Conservation (phyloP, 75 land plant species). For the Isoetes taiwanensis region DNA sequence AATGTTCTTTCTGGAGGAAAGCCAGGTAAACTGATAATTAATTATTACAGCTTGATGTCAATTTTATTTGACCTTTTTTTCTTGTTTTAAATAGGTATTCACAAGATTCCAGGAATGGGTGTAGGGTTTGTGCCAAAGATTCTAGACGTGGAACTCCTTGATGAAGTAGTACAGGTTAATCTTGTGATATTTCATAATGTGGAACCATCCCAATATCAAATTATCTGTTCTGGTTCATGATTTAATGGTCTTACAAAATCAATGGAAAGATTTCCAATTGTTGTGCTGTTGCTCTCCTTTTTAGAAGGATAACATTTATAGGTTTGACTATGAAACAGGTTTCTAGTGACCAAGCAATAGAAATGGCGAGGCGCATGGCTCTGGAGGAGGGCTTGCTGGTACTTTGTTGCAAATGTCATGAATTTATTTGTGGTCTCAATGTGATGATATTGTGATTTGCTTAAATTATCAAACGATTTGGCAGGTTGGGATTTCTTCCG, state of each 20-base stretch:
- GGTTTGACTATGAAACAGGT: too few relatives aligned
- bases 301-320: too few relatives aligned
- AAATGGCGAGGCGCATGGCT: slow-evolving; percentile 36
- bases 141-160: slow-evolving; percentile 57
- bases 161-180: slow-evolving; percentile 56
- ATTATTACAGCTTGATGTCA: not conserved
- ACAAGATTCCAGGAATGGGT: slow-evolving; percentile 7
- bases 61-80: not conserved
- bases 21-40: slow-evolving; percentile 17
- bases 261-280: too few relatives aligned
- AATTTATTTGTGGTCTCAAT: too few relatives aligned
- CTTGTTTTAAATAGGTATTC: not conserved
- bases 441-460: not conserved
- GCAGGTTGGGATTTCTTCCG: slow-evolving; percentile 81
- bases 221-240: too few relatives aligned
- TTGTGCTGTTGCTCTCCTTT: too few relatives aligned
- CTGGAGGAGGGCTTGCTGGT: slow-evolving; percentile 46
- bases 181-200: too few relatives aligned
- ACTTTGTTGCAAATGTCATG: not conserved
- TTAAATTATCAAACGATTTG: not conserved
- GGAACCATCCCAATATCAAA: too few relatives aligned
- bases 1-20: slow-evolving; percentile 31
- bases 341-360: slow-evolving; percentile 32
- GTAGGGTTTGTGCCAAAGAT: slow-evolving; percentile 56
- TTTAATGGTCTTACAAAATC: too few relatives aligned